Evolutionary conservation across 306 rosid species (phyloP).

Genomic region (Dalbergia cochinchinensis): DNA sequence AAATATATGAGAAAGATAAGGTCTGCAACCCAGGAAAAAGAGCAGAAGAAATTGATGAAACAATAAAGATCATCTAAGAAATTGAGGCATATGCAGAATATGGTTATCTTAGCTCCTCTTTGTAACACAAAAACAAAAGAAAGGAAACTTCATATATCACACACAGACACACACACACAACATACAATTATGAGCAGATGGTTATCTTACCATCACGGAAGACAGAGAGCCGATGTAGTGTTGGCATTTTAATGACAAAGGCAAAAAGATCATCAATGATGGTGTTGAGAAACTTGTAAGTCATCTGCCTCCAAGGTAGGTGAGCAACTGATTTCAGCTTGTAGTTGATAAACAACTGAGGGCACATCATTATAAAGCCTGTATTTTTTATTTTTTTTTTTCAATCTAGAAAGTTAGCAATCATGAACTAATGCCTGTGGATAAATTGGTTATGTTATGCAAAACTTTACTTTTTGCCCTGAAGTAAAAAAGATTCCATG

Average conservation of each 20-base stretch:
- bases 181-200: conserved; percentile 15
- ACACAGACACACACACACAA: background rate
- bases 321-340: conserved; percentile 99
- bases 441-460: too few species aligned
- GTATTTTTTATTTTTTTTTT: conserved; percentile 35
- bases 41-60: conserved; percentile 35
- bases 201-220: conserved; percentile 93
- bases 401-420: conserved; percentile 27
- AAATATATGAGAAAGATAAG: conserved; percentile 81
- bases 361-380: conserved; percentile 99
- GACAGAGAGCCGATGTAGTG: conserved; percentile 90
- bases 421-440: background rate
- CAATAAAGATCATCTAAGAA: background rate
- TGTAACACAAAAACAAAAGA: background rate
- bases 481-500: too few species aligned
- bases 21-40: conserved; percentile 66
- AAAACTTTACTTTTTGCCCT: too few species aligned
- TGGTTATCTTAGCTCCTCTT: too few species aligned
- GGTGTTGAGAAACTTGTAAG: conserved; percentile 98
- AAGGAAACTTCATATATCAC: background rate
- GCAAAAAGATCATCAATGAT: conserved; percentile 98
- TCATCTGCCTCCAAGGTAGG: conserved; percentile 99
- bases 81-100: background rate
- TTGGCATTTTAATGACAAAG: conserved; percentile 98
- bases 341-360: conserved; percentile 94